Base-by-base conservation (phyloP, 2,329 filamentous ascomycete genomes). In the Thermothelomyces thermophilus region DNA sequence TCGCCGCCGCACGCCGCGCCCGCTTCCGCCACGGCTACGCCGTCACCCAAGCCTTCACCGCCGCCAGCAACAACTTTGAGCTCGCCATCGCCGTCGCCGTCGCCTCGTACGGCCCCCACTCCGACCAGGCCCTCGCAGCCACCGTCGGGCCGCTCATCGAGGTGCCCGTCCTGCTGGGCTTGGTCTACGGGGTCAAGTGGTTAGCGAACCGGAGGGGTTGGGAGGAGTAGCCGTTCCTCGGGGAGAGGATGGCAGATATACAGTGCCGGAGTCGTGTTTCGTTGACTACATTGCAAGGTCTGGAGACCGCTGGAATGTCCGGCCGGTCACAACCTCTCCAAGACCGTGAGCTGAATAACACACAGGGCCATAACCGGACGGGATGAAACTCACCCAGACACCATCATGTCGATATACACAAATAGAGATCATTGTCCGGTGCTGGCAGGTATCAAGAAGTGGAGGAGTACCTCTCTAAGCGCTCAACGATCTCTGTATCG, bases 141-240 rank as follows among this genome's bases (percentile, higher is more conserved):
- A 94, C 89, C 0, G 88, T 95, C 0, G 88, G 89, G 0, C 90
- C 90, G 2, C 67, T 95, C 57, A 86, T 95, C 46, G 89, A 95
- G 63, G 89, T 95, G 3, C 89, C 89, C 0, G 87, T 95, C 1
- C 64, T 95, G 52, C 62, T 95, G 9, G 82, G 73, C 0, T 65
- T 95, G 60, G 88, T 95, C 2, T 93, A 93, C 72, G 70, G 85
- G 0, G 75, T 87, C 9, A 82, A 75, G 57, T 82, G 73, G 69
- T 64, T 83, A 47, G 76, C 72, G 14, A 71, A 67, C 46, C 73
- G 74, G 56, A 75, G 75, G 71, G 66, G 63, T 16, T 85, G 80
- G 82, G 68, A 73, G 50, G 64, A 70, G 8, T 66, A 55, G 61
- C 19, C 17, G 20, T 17, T 13, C 3, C 4, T 9, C 14, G 14